Evolutionary conservation across 768 basidiomycete species (phyloP).

Genomic region (Agaricus subrufescens): DNA sequence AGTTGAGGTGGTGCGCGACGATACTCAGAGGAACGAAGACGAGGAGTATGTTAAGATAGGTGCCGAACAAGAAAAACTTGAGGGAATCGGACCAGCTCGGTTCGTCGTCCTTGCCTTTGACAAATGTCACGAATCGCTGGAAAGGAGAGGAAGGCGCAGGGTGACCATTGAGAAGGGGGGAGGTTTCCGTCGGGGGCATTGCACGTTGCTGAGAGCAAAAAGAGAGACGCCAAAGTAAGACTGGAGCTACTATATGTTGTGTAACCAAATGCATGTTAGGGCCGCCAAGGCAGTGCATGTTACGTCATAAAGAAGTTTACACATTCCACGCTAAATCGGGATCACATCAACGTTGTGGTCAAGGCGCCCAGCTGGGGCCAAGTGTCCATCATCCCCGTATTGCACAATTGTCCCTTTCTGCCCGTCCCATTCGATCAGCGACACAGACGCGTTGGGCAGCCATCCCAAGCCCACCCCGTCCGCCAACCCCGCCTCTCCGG

Average conservation of each 20-base stretch:
- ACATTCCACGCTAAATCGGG: background rate
- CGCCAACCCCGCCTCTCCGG: conserved; percentile 30
- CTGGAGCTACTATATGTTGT: conserved; percentile 5
- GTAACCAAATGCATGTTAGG: background rate
- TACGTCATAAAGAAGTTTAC: conserved; percentile 17
- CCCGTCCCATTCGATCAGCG: conserved; percentile 50
- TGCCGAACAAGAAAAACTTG: conserved; percentile 55
- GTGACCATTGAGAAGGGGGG: conserved; percentile 43
- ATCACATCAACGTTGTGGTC: conserved; percentile 50
- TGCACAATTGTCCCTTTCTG: conserved; percentile 36
- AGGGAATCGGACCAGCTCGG: conserved; percentile 58
- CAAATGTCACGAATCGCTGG: conserved; percentile 30
- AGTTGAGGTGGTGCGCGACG: conserved; percentile 56
- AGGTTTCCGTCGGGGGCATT: conserved; percentile 35
- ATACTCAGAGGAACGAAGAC: conserved; percentile 75
- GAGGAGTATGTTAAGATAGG: conserved; percentile 74
- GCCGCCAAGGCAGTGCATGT: conserved; percentile 22
- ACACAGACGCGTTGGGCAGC: conserved; percentile 54
- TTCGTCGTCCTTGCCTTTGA: conserved; percentile 60
- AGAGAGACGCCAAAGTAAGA: conserved; percentile 10
- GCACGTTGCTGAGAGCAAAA: conserved; percentile 13
- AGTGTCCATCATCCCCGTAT: conserved; percentile 54
- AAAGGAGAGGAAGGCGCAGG: conserved; percentile 20
- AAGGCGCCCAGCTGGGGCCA: conserved; percentile 26
- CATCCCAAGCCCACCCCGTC: conserved; percentile 27